Conservation (phyloP, 257 asterid genomes). For the Henckelia pumila region DNA sequence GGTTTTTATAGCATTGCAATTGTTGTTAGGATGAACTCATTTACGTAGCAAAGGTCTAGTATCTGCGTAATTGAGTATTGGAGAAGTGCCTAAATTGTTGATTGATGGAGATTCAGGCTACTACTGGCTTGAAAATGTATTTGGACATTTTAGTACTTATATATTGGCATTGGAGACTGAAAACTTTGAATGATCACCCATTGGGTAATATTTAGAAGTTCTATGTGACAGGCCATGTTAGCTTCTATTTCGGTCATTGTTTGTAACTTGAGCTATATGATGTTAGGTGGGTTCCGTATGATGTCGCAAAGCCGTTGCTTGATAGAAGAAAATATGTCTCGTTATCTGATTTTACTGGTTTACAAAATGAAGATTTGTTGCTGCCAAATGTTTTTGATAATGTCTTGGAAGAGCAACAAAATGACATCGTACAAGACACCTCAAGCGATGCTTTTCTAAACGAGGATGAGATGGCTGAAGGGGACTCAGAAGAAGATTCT, state of each 20-base stretch:
- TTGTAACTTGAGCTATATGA: conserved; percentile 17
- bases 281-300: conserved; percentile 84
- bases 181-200: not conserved
- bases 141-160: not conserved
- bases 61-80: conserved; percentile 3
- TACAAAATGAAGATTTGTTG: conserved; percentile 41
- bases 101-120: conserved; percentile 1
- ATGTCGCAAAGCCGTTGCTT: conserved; percentile 65
- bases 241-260: conserved; percentile 3
- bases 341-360: conserved; percentile 57
- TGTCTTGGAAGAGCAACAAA: conserved; percentile 46
- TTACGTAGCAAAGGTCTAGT: not conserved
- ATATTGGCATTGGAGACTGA: not conserved
- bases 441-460: conserved; percentile 44
- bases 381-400: conserved; percentile 33
- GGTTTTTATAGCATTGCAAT: conserved; percentile 7
- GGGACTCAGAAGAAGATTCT: conserved; percentile 66
- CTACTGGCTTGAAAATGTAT: not conserved
- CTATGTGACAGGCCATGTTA: conserved; percentile 3
- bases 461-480: conserved; percentile 59
- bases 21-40: not conserved
- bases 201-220: conserved; percentile 1
- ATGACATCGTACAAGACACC: conserved; percentile 41
- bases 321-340: conserved; percentile 66
- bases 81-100: not conserved